A percentile compares a stretch with the other conserved stretches of the same genome.
Evolutionary conservation across 805 yeast species (phyloP).

Genomic region (Candida stauntonica): DNA sequence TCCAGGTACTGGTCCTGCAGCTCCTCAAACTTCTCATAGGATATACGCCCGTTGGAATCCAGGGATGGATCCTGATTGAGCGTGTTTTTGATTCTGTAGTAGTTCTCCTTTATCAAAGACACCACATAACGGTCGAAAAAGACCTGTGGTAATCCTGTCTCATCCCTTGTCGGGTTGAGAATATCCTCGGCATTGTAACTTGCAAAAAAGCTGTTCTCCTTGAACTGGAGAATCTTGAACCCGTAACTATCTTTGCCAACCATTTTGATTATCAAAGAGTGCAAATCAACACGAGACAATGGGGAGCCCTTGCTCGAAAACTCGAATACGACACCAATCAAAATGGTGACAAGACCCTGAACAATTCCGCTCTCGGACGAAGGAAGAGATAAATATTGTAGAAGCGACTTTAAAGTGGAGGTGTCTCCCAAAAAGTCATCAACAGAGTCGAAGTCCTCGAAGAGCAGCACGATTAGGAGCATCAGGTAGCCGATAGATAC

Average conservation of each 20-base stretch:
- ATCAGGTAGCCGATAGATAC: conserved; percentile 73
- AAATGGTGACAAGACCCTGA: conserved; percentile 67
- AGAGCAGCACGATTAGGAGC: conserved; percentile 71
- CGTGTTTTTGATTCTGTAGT: conserved; percentile 61
- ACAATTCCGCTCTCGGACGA: conserved; percentile 50
- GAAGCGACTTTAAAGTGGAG: conserved; percentile 59
- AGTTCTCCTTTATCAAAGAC: conserved; percentile 63
- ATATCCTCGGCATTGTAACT: conserved; percentile 50
- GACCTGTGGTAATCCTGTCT: conserved; percentile 83
- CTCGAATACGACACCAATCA: conserved; percentile 78
- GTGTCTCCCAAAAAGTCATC: conserved; percentile 68
- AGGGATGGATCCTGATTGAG: conserved; percentile 67
- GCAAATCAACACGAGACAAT: conserved; percentile 53
- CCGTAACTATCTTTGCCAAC: conserved; percentile 79
- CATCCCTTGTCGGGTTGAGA: conserved; percentile 55
- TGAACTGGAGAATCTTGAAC: conserved; percentile 67
- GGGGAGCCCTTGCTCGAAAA: conserved; percentile 62
- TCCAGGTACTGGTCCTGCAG: conserved; percentile 29
- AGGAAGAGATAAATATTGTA: conserved; percentile 57
- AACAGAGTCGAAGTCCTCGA: conserved; percentile 71
- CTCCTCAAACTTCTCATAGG: conserved; percentile 46
- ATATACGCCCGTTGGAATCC: conserved; percentile 65
- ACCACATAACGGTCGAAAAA: conserved; percentile 67
- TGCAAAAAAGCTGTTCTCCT: conserved; percentile 51
- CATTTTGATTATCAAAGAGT: conserved; percentile 58